Conservation (phyloP, 192 early-diverging fungal species). For the Entomortierella beljakovae region DNA sequence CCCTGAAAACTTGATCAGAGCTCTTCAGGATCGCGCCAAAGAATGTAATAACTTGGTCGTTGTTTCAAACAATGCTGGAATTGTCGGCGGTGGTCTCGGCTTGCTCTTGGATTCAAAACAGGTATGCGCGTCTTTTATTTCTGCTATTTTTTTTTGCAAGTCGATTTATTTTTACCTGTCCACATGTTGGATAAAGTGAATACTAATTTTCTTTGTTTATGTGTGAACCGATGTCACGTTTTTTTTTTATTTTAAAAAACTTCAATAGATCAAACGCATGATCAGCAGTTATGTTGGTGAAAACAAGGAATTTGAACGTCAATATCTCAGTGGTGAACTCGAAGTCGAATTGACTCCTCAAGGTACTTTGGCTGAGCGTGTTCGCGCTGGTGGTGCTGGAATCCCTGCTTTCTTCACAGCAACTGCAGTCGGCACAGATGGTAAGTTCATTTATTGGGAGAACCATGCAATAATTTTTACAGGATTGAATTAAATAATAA, state of each 20-base stretch:
- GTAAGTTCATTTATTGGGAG: constrained; percentile 18
- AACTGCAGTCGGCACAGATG: constrained; percentile 76
- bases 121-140: constrained; percentile 15
- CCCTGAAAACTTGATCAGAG: constrained; percentile 80
- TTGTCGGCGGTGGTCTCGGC: constrained; percentile 78
- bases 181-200: too few species aligned
- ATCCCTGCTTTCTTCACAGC: constrained; percentile 81
- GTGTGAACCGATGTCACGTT: too few species aligned
- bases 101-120: constrained; percentile 72
- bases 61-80: constrained; percentile 84
- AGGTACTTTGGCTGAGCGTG: constrained; percentile 80
- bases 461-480: too few species aligned
- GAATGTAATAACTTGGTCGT: constrained; percentile 75
- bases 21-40: constrained; percentile 66
- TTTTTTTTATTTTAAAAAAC: too few species aligned
- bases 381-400: constrained; percentile 82
- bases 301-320: constrained; percentile 84
- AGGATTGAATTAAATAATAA: too few species aligned
- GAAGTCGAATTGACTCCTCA: constrained; percentile 85
- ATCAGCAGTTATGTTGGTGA: constrained; percentile 83
- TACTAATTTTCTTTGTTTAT: too few species aligned
- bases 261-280: constrained; percentile 82
- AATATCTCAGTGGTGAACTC: constrained; percentile 84
- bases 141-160: constrained; percentile 1
- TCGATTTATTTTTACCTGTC: too few species aligned